Base-by-base conservation (phyloP, 2,329 filamentous ascomycete genomes). In the Endoconidiophora polonica region DNA sequence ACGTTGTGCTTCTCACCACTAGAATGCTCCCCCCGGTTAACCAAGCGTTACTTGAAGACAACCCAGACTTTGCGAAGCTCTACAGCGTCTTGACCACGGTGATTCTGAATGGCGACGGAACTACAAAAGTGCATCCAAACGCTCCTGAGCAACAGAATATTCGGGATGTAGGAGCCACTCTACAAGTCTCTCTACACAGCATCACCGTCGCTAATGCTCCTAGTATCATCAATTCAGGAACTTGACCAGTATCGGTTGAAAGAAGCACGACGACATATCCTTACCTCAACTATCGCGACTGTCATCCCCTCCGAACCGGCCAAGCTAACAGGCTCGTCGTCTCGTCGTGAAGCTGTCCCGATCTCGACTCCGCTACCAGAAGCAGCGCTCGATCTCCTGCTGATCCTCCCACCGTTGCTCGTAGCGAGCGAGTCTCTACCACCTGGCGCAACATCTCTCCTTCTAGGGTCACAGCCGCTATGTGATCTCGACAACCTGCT, bases 11-110 rank as follows among this genome's bases (percentile, higher is more conserved):
- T 43, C 12, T 23, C 41, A 24, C 18, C 20, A 20, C 18, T 22
- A 60, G 16, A 12, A 79, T 79, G 74, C 61, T 80, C 2, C 77
- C 77, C 0, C 75, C 74, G 0, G 61, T 80, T 6, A 76, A 80
- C 18, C 66, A 72, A 6, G 56, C 67, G 0, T 63, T 80, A 16
- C 60, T 81, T 1, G 61, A 68, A 48, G 68, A 65, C 52, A 80
- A 81, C 55, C 76, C 76, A 0, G 68, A 73, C 20, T 81, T 81
- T 57, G 71, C 73, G n/a, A 65, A 66, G 33, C 66, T 81, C 4
- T 76, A 80, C 60, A 66, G 63, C 14, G 72, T 67, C 10, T 64
- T 81, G 43, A 73, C 71, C 5, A 70, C 66, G 1, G 65, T 65
- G 2, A 60, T 79, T 23, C 66, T 81, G 4, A 75, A 77, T 55